These are phyloP conservation scores for Colletotrichum plurivorum DNA, from an alignment of 2,329 filamentous ascomycete species.

Conservation along the genomic window DNA sequence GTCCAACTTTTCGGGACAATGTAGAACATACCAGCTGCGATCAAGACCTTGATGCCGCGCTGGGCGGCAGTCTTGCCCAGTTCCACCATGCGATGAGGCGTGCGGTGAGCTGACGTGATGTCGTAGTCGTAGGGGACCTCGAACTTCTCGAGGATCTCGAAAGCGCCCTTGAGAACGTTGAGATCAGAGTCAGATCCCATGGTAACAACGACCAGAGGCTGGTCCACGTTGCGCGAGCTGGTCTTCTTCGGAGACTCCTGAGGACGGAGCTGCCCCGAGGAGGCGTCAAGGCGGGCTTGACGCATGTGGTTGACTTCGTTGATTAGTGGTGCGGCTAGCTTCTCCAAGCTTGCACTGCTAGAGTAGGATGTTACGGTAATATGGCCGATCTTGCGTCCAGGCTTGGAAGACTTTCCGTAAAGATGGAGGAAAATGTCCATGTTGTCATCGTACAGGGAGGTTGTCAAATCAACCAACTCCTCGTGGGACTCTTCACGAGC, in stretches of 20 bases:
- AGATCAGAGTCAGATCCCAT: slow-evolving; percentile 90
- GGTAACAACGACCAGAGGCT: slow-evolving; percentile 79
- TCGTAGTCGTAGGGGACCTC: slow-evolving; percentile 79
- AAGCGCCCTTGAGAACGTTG: slow-evolving; percentile 74
- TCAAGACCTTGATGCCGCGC: slow-evolving; percentile 80
- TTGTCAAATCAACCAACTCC: slow-evolving; percentile 61
- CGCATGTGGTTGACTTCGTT: slow-evolving; percentile 72
- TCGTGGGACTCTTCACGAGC: slow-evolving; percentile 74
- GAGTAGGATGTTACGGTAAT: slow-evolving; percentile 83
- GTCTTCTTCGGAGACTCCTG: slow-evolving; percentile 42
- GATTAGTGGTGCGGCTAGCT: slow-evolving; percentile 77
- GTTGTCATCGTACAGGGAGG: slow-evolving; percentile 58
- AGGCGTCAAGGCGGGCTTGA: slow-evolving; percentile 64
- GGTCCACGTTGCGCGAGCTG: slow-evolving; percentile 47
- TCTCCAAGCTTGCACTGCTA: slow-evolving; percentile 74
- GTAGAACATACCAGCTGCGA: slow-evolving; percentile 66
- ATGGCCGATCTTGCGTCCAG: slow-evolving; percentile 95
- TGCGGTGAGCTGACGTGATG: slow-evolving; percentile 87
- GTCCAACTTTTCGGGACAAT: neutral
- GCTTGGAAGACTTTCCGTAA: slow-evolving; percentile 91
- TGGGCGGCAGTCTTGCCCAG: slow-evolving; percentile 75
- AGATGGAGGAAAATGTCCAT: slow-evolving; percentile 79
- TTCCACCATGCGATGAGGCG: slow-evolving; percentile 77
- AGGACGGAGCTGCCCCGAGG: slow-evolving; percentile 55
- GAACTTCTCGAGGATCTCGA: slow-evolving; percentile 78